Evolutionary conservation across 495 filamentous ascomycete genomes (phyloP).

Genomic region (Choiromyces venosus): DNA sequence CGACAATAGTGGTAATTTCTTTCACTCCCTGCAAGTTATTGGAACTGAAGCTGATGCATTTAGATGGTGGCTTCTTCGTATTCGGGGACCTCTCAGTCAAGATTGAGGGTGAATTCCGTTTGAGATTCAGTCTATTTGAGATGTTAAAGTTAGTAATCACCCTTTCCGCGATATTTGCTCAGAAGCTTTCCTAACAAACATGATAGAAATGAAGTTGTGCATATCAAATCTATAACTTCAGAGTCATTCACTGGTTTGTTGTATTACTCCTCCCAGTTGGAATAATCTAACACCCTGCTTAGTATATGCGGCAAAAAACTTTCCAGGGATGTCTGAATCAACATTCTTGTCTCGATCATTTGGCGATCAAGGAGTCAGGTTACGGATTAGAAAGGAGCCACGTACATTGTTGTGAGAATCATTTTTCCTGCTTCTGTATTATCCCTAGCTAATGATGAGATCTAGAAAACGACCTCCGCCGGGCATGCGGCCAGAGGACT

Average conservation of each 20-base stretch:
- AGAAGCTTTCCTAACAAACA: constrained; percentile 30
- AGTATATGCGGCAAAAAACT: constrained; percentile 74
- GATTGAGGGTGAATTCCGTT: constrained; percentile 67
- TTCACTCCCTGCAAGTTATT: background rate
- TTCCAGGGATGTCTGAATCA: constrained; percentile 82
- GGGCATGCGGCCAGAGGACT: constrained; percentile 40
- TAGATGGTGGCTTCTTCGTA: constrained; percentile 94
- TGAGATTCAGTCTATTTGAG: constrained; percentile 85
- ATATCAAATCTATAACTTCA: constrained; percentile 66
- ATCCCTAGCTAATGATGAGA: constrained; percentile 13
- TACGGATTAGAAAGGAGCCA: constrained; percentile 83
- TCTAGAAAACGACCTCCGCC: constrained; percentile 40
- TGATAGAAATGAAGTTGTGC: constrained; percentile 53
- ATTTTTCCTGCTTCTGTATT: background rate
- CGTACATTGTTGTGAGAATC: constrained; percentile 51
- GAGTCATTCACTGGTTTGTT: constrained; percentile 64
- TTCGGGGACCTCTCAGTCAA: constrained; percentile 88
- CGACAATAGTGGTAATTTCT: constrained; percentile 64
- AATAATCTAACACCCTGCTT: constrained; percentile 26
- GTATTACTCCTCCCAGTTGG: background rate
- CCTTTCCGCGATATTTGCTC: constrained; percentile 2
- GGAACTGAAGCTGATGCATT: background rate
- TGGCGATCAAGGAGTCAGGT: constrained; percentile 86
- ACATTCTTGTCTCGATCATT: constrained; percentile 89
- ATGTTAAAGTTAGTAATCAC: constrained; percentile 60